These are phyloP conservation scores for Periconia digitata DNA, from an alignment of 2,329 filamentous ascomycete species.

Conservation along the genomic window DNA sequence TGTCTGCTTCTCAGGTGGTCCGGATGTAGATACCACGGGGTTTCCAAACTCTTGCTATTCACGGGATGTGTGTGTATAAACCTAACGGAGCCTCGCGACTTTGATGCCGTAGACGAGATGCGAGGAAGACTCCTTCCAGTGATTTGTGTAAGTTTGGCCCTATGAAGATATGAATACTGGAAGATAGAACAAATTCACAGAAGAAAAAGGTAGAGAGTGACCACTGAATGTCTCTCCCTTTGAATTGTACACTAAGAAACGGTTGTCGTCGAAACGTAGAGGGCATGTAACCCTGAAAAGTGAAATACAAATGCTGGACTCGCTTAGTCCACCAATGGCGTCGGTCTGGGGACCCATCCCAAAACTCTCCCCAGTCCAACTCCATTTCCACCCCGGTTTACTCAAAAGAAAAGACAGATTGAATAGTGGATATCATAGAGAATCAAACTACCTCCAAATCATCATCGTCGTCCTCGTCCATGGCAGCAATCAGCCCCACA, in stretches of 20 bases:
- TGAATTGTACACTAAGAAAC: constrained; percentile 18
- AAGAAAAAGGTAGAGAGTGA: neutral
- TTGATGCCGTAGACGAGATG: neutral
- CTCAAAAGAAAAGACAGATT: constrained; percentile 6
- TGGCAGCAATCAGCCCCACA: constrained; percentile 38
- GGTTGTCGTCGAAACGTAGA: constrained; percentile 15
- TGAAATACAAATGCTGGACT: constrained; percentile 25
- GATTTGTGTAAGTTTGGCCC: neutral
- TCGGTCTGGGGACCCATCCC: neutral
- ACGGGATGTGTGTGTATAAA: neutral
- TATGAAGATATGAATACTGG: neutral
- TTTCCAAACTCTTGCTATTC: neutral
- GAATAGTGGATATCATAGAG: constrained; percentile 18
- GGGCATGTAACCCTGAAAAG: constrained; percentile 16
- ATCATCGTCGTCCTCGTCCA: constrained; percentile 51
- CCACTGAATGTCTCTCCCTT: neutral
- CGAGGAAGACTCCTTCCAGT: neutral
- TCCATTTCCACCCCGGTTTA: constrained; percentile 2
- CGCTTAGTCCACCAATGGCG: constrained; percentile 22
- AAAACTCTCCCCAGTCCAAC: constrained; percentile 6
- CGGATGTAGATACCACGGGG: neutral
- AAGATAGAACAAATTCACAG: neutral
- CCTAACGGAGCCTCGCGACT: neutral
- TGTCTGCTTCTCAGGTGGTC: neutral
- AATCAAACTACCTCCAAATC: constrained; percentile 51